Conservation (phyloP, 1,284 basidiomycete genomes). For the Earliella scabrosa region DNA sequence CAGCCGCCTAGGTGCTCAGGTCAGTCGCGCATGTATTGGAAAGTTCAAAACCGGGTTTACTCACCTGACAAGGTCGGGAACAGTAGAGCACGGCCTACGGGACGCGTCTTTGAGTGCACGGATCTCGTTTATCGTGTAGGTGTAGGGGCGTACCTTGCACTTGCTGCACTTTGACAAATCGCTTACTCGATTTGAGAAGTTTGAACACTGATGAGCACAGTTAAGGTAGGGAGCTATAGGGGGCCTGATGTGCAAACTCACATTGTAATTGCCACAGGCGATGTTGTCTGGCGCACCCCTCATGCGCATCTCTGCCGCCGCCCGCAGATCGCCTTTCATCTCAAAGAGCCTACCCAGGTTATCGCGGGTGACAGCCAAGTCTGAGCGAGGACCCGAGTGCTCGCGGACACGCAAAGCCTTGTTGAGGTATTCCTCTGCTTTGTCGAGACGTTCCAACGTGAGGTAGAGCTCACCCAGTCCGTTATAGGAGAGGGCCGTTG, state of each 20-base stretch:
- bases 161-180: slow-evolving; percentile 7
- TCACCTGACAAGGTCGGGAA: slow-evolving; percentile 20
- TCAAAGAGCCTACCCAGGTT: slow-evolving; percentile 40
- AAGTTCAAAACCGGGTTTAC: not conserved
- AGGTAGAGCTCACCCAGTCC: slow-evolving; percentile 40
- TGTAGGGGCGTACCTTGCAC: slow-evolving; percentile 18
- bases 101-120: not conserved
- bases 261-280: slow-evolving; percentile 35
- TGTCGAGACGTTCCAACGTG: slow-evolving; percentile 34
- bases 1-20: slow-evolving; percentile 13
- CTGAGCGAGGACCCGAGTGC: slow-evolving; percentile 23
- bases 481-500: slow-evolving; percentile 37
- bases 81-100: slow-evolving; percentile 21
- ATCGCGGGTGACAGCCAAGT: slow-evolving; percentile 40
- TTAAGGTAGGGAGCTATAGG: slow-evolving; percentile 10
- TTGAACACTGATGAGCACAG: slow-evolving; percentile 5
- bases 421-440: slow-evolving; percentile 37
- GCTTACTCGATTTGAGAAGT: slow-evolving; percentile 5
- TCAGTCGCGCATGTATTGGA: not conserved
- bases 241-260: not conserved
- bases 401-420: slow-evolving; percentile 36
- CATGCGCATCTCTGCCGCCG: slow-evolving; percentile 33
- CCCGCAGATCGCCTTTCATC: slow-evolving; percentile 33
- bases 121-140: slow-evolving; percentile 7
- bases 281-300: slow-evolving; percentile 31